These are phyloP conservation scores for Pseudogymnoascus sp. DNA, from an alignment of 2,329 filamentous ascomycete genomes.

Conservation along the genomic window DNA sequence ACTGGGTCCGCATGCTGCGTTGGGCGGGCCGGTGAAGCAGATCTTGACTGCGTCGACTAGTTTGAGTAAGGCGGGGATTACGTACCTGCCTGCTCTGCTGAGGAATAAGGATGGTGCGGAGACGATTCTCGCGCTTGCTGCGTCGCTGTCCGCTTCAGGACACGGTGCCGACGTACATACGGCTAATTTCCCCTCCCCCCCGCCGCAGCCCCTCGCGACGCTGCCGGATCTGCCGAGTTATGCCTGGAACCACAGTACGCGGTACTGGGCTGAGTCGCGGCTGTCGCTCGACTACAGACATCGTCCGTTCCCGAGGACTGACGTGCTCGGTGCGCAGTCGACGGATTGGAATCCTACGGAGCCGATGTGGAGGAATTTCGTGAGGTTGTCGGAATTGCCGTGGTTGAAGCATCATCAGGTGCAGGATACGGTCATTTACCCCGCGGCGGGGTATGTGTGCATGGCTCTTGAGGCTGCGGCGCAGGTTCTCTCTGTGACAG, in stretches of 20 bases:
- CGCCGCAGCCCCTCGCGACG: constrained; percentile 8
- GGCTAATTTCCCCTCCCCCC: constrained; percentile 37
- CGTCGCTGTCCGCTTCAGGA: constrained; percentile 38
- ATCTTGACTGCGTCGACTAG: constrained; percentile 21
- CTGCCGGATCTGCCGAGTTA: constrained; percentile 15
- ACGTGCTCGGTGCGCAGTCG: constrained; percentile 37
- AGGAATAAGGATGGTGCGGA: constrained; percentile 43
- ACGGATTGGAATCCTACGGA: constrained; percentile 23
- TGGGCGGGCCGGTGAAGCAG: constrained; percentile 14
- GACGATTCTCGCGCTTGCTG: constrained; percentile 36
- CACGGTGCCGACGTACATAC: constrained; percentile 34
- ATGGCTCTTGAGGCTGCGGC: constrained; percentile 29
- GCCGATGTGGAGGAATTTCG: constrained; percentile 28
- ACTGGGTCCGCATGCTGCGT: constrained; percentile 10
- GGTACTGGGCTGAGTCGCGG: constrained; percentile 15
- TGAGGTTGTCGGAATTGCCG: constrained; percentile 29
- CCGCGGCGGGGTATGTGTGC: constrained; percentile 27
- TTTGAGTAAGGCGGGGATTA: constrained; percentile 31
- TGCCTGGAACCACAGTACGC: constrained; percentile 15
- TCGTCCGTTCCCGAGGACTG: constrained; percentile 37
- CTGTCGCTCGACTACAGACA: constrained; percentile 8
- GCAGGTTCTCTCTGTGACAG: not conserved
- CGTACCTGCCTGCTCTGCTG: constrained; percentile 33
- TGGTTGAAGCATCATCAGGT: constrained; percentile 36
- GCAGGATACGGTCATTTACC: constrained; percentile 25